Conservation (phyloP, 495 filamentous ascomycete species). For the Xylaria castorea region DNA sequence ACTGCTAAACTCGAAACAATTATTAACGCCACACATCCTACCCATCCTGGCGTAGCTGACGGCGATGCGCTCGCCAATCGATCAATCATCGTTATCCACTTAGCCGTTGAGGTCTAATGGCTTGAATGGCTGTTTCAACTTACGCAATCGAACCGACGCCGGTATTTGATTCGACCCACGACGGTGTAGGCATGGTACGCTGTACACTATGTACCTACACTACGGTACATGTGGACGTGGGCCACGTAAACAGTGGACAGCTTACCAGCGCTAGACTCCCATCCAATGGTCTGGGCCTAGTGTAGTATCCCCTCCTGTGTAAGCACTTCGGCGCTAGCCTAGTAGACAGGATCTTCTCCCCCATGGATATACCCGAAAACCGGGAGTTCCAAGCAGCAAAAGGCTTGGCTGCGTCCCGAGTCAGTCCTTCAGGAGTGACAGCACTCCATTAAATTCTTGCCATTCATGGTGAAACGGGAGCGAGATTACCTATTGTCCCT, state of each 20-base stretch:
- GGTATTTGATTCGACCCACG: constrained; percentile 24
- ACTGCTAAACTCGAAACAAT: not conserved
- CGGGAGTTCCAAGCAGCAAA: constrained; percentile 1
- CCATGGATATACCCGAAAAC: constrained; percentile 6
- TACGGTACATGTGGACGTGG: constrained; percentile 9
- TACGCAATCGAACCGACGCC: not conserved
- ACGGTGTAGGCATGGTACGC: constrained; percentile 6
- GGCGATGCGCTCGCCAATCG: not conserved
- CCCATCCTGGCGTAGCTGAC: not conserved
- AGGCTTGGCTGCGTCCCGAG: not conserved
- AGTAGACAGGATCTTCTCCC: not conserved
- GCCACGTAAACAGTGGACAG: constrained; percentile 21
- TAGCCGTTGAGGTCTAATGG: not conserved
- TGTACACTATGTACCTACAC: not conserved
- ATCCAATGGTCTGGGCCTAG: constrained; percentile 14
- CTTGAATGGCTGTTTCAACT: constrained; percentile 25
- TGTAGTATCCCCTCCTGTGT: not conserved
- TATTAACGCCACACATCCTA: constrained; percentile 3
- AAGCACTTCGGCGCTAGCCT: not conserved
- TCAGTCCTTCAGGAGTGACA: not conserved
- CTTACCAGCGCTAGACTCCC: not conserved
- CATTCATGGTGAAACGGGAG: constrained; percentile 6
- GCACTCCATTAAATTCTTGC: not conserved
- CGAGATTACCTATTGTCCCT: constrained; percentile 13
- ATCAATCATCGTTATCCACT: constrained; percentile 9